A percentile compares a stretch with the other conserved stretches of the same genome.
Evolutionary conservation across 352 stramenopile species (phyloP).

Genomic region (Phytophthora sp.): DNA sequence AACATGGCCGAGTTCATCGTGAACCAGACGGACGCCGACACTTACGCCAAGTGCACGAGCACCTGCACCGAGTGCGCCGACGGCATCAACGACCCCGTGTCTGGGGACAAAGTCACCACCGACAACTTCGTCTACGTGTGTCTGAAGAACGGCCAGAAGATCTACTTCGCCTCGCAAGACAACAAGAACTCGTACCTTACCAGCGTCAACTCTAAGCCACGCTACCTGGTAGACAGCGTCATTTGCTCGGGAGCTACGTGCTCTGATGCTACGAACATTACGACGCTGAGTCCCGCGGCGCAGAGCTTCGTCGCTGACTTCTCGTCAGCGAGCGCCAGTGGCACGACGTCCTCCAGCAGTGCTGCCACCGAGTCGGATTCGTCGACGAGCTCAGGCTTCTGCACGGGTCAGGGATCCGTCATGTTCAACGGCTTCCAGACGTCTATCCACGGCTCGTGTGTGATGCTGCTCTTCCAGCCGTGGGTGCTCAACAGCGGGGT

Average conservation of each 20-base stretch:
- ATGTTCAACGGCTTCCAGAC: conserved; percentile 89
- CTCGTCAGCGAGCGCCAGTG: conserved; percentile 24
- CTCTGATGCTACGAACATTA: conserved; percentile 66
- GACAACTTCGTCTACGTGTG: conserved; percentile 79
- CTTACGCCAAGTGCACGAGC: conserved; percentile 44
- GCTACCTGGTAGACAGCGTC: conserved; percentile 56
- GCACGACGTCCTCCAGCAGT: conserved; percentile 25
- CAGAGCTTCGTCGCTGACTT: conserved; percentile 38
- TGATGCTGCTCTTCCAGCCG: conserved; percentile 78
- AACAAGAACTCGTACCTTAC: conserved; percentile 71
- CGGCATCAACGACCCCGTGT: conserved; percentile 67
- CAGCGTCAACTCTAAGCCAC: conserved; percentile 58
- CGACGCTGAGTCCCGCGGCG: conserved; percentile 53
- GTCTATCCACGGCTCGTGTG: conserved; percentile 72
- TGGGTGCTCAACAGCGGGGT: conserved; percentile 76
- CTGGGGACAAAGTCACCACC: conserved; percentile 54
- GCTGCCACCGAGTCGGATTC: conserved; percentile 23
- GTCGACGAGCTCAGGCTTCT: conserved; percentile 49
- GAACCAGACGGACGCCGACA: conserved; percentile 45
- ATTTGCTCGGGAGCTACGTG: conserved; percentile 66
- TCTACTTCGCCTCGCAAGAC: conserved; percentile 80
- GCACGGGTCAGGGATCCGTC: conserved; percentile 67
- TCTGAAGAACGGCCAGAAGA: conserved; percentile 79
- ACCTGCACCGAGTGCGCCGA: conserved; percentile 51
- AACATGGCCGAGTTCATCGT: conserved; percentile 70